A percentile compares a stretch with the other conserved stretches of the same genome.
These are phyloP conservation scores for Aphanocladium album DNA, from an alignment of 2,329 filamentous ascomycete genomes.

Conservation along the genomic window DNA sequence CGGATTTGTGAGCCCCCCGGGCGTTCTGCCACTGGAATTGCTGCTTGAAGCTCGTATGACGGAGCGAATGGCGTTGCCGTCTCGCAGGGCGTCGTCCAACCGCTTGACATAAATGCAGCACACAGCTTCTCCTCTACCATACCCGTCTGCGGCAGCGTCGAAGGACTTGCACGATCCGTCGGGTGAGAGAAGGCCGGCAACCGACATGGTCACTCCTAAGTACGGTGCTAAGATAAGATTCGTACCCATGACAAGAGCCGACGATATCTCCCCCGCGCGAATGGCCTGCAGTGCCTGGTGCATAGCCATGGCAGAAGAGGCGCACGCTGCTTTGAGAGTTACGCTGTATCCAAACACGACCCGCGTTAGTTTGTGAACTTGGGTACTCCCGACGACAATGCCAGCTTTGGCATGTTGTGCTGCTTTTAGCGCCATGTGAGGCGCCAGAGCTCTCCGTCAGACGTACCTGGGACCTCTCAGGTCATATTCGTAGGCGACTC, in stretches of 20 bases:
- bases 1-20: slow-evolving; percentile 34
- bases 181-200: slow-evolving; percentile 23
- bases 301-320: slow-evolving; percentile 25
- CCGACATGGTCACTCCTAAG: slow-evolving; percentile 18
- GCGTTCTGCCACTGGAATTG: slow-evolving; percentile 36
- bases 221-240: slow-evolving; percentile 29
- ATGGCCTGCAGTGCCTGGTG: slow-evolving; percentile 28
- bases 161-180: slow-evolving; percentile 27
- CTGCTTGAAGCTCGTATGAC: slow-evolving; percentile 28
- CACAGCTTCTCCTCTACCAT: slow-evolving; percentile 41
- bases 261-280: slow-evolving; percentile 20
- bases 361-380: no score
- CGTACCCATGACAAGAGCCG: slow-evolving; percentile 28
- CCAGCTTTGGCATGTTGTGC: no score
- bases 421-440: no score
- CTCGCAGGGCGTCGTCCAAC: slow-evolving; percentile 38
- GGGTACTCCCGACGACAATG: no score
- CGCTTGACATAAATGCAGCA: slow-evolving; percentile 38
- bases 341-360: slow-evolving; percentile 19
- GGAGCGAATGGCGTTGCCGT: slow-evolving; percentile 34
- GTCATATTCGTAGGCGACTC: slow-evolving; percentile 24
- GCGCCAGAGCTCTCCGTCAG: no score
- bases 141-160: slow-evolving; percentile 39
- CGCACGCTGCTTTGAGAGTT: slow-evolving; percentile 32
- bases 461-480: slow-evolving; percentile 37